A percentile compares a stretch with the other conserved stretches of the same genome.
Evolutionary conservation across 1,284 basidiomycete species (phyloP).

Genomic region (Irpex sp.): DNA sequence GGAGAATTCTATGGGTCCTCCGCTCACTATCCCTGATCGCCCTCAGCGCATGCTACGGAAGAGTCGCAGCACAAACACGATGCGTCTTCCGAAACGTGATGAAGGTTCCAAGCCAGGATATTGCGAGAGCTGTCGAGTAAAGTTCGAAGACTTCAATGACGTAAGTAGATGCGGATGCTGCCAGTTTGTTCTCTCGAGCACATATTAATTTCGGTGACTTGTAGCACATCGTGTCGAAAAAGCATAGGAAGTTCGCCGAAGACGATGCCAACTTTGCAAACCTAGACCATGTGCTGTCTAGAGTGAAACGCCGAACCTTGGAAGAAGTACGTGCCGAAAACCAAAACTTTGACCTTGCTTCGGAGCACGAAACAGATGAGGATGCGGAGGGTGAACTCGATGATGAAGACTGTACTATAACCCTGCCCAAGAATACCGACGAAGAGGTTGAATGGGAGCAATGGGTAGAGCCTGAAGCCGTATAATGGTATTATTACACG

Average conservation of each 20-base stretch:
- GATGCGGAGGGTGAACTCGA: constrained; percentile 8
- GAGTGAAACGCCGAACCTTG: constrained; percentile 63
- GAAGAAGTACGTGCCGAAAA: constrained; percentile 33
- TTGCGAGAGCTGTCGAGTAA: constrained; percentile 93
- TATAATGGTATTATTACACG: background rate
- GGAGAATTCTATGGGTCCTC: constrained; percentile 59
- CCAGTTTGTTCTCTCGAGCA: background rate
- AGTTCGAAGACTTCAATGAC: constrained; percentile 85
- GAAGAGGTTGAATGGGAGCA: constrained; percentile 24
- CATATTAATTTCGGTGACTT: constrained; percentile 2
- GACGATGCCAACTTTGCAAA: constrained; percentile 78
- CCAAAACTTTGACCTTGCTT: constrained; percentile 2
- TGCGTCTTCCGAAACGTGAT: constrained; percentile 69
- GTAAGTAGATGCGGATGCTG: constrained; percentile 40
- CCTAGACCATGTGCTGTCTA: constrained; percentile 75
- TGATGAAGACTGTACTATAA: constrained; percentile 12
- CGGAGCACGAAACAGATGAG: constrained; percentile 7
- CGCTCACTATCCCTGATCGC: constrained; percentile 50
- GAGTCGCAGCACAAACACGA: constrained; percentile 72
- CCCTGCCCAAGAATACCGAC: background rate
- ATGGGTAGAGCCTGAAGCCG: constrained; percentile 16
- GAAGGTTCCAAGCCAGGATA: constrained; percentile 92
- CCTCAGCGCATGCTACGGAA: constrained; percentile 51
- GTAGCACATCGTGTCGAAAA: constrained; percentile 77
- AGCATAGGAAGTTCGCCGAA: constrained; percentile 83